Evolutionary conservation across 441 rosid genomes (phyloP), one percentile per base, ranked within the genome.

Genomic region (Gossypium aridum): DNA sequence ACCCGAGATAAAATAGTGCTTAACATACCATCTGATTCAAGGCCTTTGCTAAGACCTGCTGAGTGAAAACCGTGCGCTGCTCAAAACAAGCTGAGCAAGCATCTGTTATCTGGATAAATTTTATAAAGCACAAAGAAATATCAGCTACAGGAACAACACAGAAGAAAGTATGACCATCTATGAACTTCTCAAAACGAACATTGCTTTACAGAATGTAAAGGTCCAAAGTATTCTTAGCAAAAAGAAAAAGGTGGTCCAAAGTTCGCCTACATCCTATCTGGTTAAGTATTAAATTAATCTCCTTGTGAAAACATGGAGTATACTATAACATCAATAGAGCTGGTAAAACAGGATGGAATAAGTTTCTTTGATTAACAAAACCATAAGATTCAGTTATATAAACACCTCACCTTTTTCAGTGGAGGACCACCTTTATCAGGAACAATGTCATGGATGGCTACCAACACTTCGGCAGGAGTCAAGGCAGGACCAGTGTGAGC

Each of bases 401-500:
- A 73, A 76, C 71, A 20, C 7, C 28, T 3, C 83, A 84, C 98
- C 98, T 94, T 94, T 84, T 88, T 96, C 20, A 96, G 87, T 19
- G 91, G 85, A 80, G 89, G 92, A 74, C 97, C 92, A 77, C 85
- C 98, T 84, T 90, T 96, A 78, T 91, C 98, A 47, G 99, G 99
- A 75, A 80, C 80, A 78, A 94, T 89, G 66, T 88, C 95, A 77
- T 96, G 99, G 76, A 96, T 94, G 78, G 99, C 97, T 78, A 96
- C 95, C 82, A 96, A 83, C 71, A 96, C 99, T 86, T 96, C 99
- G 22, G 93, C 97, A 47, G 99, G 99, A 37, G 98, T 96, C 83
- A 96, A 83, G 70, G 99, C 99, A 76, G 99, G 99, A 81, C 99
- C 98, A 8, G 98, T 91, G 81, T 94, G 98, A 77, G 99, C 97